phyloP scores from a whole-genome alignment of 306 rosid genomes.

The Crataegus laevigata region DNA sequence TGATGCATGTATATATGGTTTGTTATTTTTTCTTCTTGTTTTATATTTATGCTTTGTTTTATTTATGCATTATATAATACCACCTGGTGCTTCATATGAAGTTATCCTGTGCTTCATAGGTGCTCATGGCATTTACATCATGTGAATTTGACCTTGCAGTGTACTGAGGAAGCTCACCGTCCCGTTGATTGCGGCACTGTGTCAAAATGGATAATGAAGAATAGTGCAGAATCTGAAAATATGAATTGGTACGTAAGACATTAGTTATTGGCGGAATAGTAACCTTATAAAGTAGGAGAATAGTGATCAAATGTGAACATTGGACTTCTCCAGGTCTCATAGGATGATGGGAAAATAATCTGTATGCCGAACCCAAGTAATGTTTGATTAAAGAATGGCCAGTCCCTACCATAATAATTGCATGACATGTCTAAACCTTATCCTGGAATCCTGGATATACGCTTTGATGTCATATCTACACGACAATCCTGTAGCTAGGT shows the following conservation, averaged over 20 bases:
- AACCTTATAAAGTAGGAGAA: neutral
- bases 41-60: neutral
- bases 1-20: no score
- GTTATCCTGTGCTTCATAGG: neutral
- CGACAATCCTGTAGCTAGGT: neutral
- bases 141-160: slow-evolving; percentile 32
- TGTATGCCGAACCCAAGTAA: neutral
- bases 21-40: neutral
- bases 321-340: neutral
- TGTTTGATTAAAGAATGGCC: neutral
- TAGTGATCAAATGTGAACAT: neutral
- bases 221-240: slow-evolving; percentile 94
- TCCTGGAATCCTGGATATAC: neutral
- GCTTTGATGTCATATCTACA: neutral
- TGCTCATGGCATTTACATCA: neutral
- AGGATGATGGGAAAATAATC: neutral
- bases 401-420: neutral
- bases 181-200: slow-evolving; percentile 95
- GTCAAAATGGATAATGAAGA: slow-evolving; percentile 89
- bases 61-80: neutral
- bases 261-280: neutral
- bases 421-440: neutral
- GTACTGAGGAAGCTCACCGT: slow-evolving; percentile 97
- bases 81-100: neutral
- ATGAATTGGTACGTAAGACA: slow-evolving; percentile 62